Evolutionary conservation across 139 green algal species (phyloP).

Genomic region (Coelastrella sp.): DNA sequence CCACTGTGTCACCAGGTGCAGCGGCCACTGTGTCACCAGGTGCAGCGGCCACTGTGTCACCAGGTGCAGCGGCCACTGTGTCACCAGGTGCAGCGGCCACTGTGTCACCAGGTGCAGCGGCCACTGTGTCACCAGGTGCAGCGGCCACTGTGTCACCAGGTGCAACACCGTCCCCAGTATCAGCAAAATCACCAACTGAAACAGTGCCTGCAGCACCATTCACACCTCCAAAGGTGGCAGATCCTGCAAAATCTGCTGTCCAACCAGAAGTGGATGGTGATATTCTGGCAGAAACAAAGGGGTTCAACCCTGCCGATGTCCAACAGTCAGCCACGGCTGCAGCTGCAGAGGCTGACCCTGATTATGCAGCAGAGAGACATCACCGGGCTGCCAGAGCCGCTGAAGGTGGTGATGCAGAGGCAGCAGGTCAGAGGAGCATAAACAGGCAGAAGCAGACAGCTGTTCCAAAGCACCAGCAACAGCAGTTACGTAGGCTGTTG

Average conservation of each 20-base stretch:
- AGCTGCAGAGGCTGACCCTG: no score
- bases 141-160: background rate
- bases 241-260: no score
- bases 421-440: background rate
- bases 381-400: constrained; percentile 33
- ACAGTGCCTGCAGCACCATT: background rate
- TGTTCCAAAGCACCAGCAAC: background rate
- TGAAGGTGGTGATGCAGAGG: background rate
- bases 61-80: background rate
- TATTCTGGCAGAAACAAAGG: no score
- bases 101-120: background rate
- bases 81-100: background rate
- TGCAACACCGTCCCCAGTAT: background rate
- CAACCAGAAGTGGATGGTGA: no score
- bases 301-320: no score
- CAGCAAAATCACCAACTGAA: background rate
- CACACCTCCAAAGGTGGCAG: background rate
- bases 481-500: constrained; percentile 49
- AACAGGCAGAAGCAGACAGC: background rate
- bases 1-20: background rate
- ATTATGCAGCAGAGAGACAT: constrained; percentile 16
- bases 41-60: background rate
- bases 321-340: no score
- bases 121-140: background rate
- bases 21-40: background rate